Conservation (phyloP, 192 early-diverging fungal species). For the Coemansia sp. region DNA sequence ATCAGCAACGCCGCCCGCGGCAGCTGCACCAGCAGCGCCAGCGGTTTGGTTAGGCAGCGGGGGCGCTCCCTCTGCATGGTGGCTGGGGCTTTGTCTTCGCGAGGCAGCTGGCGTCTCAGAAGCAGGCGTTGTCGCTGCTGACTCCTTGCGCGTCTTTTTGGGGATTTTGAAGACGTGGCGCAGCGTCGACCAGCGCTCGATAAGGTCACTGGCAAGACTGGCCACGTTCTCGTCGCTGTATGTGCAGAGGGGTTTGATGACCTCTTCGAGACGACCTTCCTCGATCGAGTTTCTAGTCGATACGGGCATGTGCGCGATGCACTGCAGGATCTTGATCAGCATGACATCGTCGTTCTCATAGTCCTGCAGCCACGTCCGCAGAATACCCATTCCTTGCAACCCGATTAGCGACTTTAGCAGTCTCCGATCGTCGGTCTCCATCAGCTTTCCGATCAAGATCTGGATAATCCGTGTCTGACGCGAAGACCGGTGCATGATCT, state of each 20-base stretch:
- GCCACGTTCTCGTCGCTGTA: conserved; percentile 48
- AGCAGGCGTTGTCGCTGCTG: conserved; percentile 18
- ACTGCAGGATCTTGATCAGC: conserved; percentile 62
- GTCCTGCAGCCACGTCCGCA: conserved; percentile 59
- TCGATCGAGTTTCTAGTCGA: conserved; percentile 76
- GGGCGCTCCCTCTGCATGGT: conserved; percentile 7
- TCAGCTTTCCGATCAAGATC: conserved; percentile 63
- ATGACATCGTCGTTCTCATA: conserved; percentile 64
- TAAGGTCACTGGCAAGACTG: conserved; percentile 24
- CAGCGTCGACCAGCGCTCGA: conserved; percentile 43
- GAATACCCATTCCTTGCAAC: conserved; percentile 39
- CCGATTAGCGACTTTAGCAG: conserved; percentile 70
- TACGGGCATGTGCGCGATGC: conserved; percentile 77
- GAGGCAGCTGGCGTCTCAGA: conserved; percentile 21
- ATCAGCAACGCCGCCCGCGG: not conserved
- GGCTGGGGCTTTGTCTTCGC: conserved; percentile 35
- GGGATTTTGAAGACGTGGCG: conserved; percentile 50
- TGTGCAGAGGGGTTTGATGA: conserved; percentile 52
- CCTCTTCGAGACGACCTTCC: conserved; percentile 72
- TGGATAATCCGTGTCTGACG: conserved; percentile 57
- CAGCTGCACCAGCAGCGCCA: not conserved
- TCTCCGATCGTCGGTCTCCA: conserved; percentile 56
- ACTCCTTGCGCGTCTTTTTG: conserved; percentile 42
- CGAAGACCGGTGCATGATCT: conserved; percentile 67
- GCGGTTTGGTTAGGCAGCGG: not conserved